A percentile compares a stretch with the other conserved stretches of the same genome.
Conservation (phyloP, 768 basidiomycete genomes). For the Panus rudis region DNA sequence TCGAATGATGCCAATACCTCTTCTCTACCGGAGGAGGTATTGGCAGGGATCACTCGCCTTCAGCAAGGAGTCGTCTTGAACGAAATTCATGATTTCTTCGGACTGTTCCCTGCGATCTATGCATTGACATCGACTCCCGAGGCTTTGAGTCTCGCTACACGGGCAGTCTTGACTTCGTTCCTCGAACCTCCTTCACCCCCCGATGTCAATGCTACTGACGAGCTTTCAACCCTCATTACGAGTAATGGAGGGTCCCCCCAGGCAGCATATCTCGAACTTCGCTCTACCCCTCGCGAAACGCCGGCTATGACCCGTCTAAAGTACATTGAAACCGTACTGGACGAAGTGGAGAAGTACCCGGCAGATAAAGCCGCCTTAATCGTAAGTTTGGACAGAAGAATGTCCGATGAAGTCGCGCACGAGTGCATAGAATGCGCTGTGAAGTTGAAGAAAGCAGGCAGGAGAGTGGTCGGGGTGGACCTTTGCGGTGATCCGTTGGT, state of each 20-base stretch:
- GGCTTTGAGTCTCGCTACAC: slow-evolving; percentile 47
- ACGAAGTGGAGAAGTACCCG: slow-evolving; percentile 54
- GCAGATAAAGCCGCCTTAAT: slow-evolving; percentile 49
- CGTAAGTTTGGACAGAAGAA: slow-evolving; percentile 70
- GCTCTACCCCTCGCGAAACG: slow-evolving; percentile 67
- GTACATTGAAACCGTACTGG: slow-evolving; percentile 63
- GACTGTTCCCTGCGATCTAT: slow-evolving; percentile 73
- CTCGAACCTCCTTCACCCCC: slow-evolving; percentile 27
- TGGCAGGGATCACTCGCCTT: slow-evolving; percentile 36
- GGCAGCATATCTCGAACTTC: slow-evolving; percentile 73
- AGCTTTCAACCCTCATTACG: too few relatives aligned
- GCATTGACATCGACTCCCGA: slow-evolving; percentile 59
- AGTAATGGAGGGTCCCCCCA: too few relatives aligned
- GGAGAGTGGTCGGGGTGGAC: slow-evolving; percentile 71
- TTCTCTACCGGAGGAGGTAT: slow-evolving; percentile 22
- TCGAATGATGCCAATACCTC: slow-evolving; percentile 2
- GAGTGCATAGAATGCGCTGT: slow-evolving; percentile 57
- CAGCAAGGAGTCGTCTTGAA: slow-evolving; percentile 36
- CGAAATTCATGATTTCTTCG: slow-evolving; percentile 67
- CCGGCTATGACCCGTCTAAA: slow-evolving; percentile 45
- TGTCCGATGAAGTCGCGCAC: slow-evolving; percentile 40
- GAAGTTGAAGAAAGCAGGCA: slow-evolving; percentile 44
- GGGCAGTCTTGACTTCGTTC: slow-evolving; percentile 61
- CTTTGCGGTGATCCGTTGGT: slow-evolving; percentile 69
- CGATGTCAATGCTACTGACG: slow-evolving; percentile 21